Percentiles rank a stretch among this genome's conserved stretches.
Evolutionary conservation across 257 asterid genomes (phyloP).

Genomic region (Solanum dulcamara): DNA sequence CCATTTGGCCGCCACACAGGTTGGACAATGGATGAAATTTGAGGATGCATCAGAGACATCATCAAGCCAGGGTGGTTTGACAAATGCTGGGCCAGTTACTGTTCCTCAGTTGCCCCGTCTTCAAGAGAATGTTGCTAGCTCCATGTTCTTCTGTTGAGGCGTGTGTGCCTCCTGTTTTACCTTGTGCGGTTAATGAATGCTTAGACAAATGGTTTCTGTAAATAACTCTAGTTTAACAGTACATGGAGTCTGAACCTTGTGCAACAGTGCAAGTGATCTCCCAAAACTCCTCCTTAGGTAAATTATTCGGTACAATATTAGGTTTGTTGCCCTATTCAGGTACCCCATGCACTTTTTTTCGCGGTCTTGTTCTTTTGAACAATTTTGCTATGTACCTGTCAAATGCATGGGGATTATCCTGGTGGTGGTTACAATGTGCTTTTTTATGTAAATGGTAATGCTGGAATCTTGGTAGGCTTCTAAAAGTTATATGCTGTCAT

Average conservation of each 20-base stretch:
- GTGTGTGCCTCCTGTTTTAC: not conserved
- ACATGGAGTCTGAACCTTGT: not conserved
- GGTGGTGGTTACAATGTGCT: not conserved
- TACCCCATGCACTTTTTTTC: not conserved
- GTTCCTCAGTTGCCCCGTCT: slow-evolving; percentile 70
- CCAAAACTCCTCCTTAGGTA: not conserved
- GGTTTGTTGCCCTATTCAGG: not conserved
- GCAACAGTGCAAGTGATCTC: not conserved
- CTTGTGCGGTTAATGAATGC: not conserved
- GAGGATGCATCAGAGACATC: slow-evolving; percentile 86
- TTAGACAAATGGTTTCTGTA: not conserved
- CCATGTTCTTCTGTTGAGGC: slow-evolving; percentile 71
- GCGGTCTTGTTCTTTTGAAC: not conserved
- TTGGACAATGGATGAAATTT: slow-evolving; percentile 88
- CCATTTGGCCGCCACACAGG: slow-evolving; percentile 86
- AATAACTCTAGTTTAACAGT: not conserved
- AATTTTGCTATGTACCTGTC: not conserved
- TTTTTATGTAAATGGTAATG: not conserved
- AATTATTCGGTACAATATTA: not conserved
- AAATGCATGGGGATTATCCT: not conserved
- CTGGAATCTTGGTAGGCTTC: not conserved
- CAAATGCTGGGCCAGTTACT: slow-evolving; percentile 45
- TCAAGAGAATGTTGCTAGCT: slow-evolving; percentile 52
- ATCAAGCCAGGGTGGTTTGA: slow-evolving; percentile 60
- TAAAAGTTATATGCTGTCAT: not conserved